Percentiles rank a stretch among this genome's conserved stretches.
Evolutionary conservation across 495 filamentous ascomycete species (phyloP).

Genomic region (Margaritispora aquatica): DNA sequence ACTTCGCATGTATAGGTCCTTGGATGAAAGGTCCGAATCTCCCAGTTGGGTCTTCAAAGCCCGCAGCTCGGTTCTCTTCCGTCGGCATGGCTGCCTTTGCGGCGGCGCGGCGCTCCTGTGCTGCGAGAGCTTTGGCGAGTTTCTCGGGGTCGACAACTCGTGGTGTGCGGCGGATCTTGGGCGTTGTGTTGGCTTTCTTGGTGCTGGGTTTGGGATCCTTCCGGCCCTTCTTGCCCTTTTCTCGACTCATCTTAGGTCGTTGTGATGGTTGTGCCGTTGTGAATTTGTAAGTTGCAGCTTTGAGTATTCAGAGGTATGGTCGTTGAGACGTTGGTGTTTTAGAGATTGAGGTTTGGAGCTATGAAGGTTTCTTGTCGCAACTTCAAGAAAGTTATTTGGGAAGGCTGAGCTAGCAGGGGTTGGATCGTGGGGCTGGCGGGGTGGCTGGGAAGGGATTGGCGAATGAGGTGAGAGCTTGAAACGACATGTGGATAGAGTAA

Average conservation of each 20-base stretch:
- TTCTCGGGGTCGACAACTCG: neutral
- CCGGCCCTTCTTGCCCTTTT: neutral
- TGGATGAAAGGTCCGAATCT: constrained; percentile 1
- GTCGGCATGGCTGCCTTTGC: neutral
- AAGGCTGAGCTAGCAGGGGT: neutral
- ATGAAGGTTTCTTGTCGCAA: neutral
- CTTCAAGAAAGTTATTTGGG: neutral
- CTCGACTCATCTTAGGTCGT: neutral
- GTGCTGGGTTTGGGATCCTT: neutral
- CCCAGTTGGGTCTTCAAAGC: neutral
- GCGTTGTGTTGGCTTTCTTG: neutral
- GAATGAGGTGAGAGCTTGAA: too few species aligned
- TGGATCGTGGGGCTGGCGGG: neutral
- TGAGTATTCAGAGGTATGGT: too few species aligned
- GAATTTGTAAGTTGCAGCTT: too few species aligned
- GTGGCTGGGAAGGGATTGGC: neutral
- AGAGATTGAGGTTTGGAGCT: neutral
- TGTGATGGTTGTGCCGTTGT: too few species aligned
- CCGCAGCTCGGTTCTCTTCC: neutral
- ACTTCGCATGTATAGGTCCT: constrained; percentile 9
- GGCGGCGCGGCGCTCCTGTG: neutral
- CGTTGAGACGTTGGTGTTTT: neutral
- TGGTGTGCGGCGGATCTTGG: neutral
- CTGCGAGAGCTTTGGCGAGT: neutral
- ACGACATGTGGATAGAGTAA: too few species aligned